Evolutionary conservation across 2,329 filamentous ascomycete species (phyloP).

Genomic region (Cytospora schulzeri): DNA sequence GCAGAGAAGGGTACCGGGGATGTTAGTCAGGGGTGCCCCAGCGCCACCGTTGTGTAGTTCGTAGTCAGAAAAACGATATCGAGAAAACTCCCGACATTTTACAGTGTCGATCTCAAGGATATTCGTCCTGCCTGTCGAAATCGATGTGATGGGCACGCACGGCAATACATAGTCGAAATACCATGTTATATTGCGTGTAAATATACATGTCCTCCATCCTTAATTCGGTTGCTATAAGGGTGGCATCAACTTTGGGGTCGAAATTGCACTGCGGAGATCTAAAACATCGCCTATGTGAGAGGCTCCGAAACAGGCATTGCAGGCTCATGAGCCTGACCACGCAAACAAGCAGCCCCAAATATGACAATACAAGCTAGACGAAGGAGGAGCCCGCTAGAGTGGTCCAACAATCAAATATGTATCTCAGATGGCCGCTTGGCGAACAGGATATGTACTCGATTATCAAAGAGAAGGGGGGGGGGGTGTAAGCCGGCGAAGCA

Average conservation of each 20-base stretch:
- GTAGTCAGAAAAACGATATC: slow-evolving; percentile 19
- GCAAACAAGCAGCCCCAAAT: slow-evolving; percentile 11
- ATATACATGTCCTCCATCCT: slow-evolving; percentile 11
- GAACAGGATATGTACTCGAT: background rate
- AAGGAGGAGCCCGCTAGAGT: slow-evolving; percentile 5
- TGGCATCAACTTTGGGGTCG: slow-evolving; percentile 7
- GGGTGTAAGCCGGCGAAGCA: slow-evolving; percentile 8
- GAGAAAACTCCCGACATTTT: slow-evolving; percentile 15
- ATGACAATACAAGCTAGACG: slow-evolving; percentile 1
- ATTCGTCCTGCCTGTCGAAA: slow-evolving; percentile 15
- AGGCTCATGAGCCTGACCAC: slow-evolving; percentile 13
- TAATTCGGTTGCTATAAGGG: slow-evolving; percentile 11
- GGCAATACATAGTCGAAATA: slow-evolving; percentile 5
- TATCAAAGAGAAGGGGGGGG: background rate
- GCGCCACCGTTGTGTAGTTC: slow-evolving; percentile 10
- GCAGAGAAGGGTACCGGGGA: slow-evolving; percentile 20
- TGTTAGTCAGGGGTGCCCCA: slow-evolving; percentile 22
- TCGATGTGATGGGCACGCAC: slow-evolving; percentile 13
- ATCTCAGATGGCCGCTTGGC: slow-evolving; percentile 19
- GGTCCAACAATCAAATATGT: background rate
- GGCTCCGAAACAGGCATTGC: slow-evolving; percentile 22
- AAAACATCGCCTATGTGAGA: slow-evolving; percentile 16
- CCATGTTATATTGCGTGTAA: slow-evolving; percentile 16
- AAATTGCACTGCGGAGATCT: slow-evolving; percentile 15
- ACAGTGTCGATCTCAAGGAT: slow-evolving; percentile 16